Evolutionary conservation across 805 yeast species (phyloP), one percentile per base, ranked within the genome.

Genomic region (Brettanomyces bruxellensis): DNA sequence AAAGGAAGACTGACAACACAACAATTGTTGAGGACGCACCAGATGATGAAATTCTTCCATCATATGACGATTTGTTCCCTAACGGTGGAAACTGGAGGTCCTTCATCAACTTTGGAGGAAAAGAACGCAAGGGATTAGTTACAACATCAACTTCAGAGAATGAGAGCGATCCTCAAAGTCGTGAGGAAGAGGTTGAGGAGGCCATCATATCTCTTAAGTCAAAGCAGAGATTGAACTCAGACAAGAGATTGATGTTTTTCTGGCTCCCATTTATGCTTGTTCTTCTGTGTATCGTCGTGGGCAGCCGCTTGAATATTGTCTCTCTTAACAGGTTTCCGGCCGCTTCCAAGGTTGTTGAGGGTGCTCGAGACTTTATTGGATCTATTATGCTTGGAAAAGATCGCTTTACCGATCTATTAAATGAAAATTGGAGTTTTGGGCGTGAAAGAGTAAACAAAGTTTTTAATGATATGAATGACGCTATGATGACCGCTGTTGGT

Each of bases 191-290:
- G n/a, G 47, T 40, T 13, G 48, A 40, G 18, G 52, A 46, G 35
- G 55, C 41, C 14, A 25, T 53, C 32, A 49, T 56, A 14, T 56
- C 63, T 34, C 61, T 55, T 49, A 59, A 55, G 45, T 51, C 57
- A 22, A 62, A 76, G 25, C 75, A 74, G 54, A 66, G 78, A 0
- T 67, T 76, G 35, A 72, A 70, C 55, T 84, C 87, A 56, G 97
- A 90, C 64, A 83, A 78, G 58, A 83, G 88, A 86, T 70, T 90
- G 51, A 67, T 87, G 50, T 86, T 90, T 61, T 89, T 90, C 73
- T 90, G 97, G 97, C 66, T 89, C 48, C 97, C 97, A 12, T 73
- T 86, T 36, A 65, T 78, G 61, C 66, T 87, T 45, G 54, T 82
- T 22, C 60, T 86, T 32, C 63, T 81, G 14, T 66, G 79, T 41